Percentiles rank a stretch among this genome's conserved stretches.
phyloP scores from a whole-genome alignment of 768 basidiomycete genomes.

The Cyclocybe cylindracea region DNA sequence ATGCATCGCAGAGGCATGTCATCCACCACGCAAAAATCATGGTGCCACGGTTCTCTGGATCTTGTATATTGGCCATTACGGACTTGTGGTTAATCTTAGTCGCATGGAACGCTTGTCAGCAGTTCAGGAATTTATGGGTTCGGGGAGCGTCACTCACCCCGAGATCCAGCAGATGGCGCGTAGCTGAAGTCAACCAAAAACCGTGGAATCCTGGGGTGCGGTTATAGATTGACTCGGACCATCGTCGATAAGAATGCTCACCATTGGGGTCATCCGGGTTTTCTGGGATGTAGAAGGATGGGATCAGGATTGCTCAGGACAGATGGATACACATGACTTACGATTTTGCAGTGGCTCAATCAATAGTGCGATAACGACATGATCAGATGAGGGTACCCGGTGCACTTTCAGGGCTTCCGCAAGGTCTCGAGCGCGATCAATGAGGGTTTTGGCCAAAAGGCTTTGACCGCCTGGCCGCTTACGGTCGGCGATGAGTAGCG shows the following conservation, averaged over 20 bases:
- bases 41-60: constrained; percentile 74
- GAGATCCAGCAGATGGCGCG: constrained; percentile 77
- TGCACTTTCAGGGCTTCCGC: constrained; percentile 88
- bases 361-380: constrained; percentile 79
- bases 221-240: constrained; percentile 18
- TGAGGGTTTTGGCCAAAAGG: constrained; percentile 71
- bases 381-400: constrained; percentile 74
- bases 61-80: constrained; percentile 70
- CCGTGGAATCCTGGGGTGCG: constrained; percentile 68
- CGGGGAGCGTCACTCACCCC: constrained; percentile 45
- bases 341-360: constrained; percentile 87
- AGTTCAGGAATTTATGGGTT: constrained; percentile 5
- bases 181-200: constrained; percentile 81
- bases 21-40: constrained; percentile 97
- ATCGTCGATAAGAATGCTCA: constrained; percentile 28
- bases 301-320: constrained; percentile 11
- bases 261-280: constrained; percentile 72
- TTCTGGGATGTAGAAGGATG: constrained; percentile 43
- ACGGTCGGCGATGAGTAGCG: constrained; percentile 78
- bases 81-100: constrained; percentile 82
- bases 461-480: constrained; percentile 71
- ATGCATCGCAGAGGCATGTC: constrained; percentile 84
- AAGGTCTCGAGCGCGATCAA: constrained; percentile 81
- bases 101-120: constrained; percentile 7
- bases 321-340: constrained; percentile 44